Base-by-base conservation (phyloP, 306 rosid species). In the Pueraria montana region DNA sequence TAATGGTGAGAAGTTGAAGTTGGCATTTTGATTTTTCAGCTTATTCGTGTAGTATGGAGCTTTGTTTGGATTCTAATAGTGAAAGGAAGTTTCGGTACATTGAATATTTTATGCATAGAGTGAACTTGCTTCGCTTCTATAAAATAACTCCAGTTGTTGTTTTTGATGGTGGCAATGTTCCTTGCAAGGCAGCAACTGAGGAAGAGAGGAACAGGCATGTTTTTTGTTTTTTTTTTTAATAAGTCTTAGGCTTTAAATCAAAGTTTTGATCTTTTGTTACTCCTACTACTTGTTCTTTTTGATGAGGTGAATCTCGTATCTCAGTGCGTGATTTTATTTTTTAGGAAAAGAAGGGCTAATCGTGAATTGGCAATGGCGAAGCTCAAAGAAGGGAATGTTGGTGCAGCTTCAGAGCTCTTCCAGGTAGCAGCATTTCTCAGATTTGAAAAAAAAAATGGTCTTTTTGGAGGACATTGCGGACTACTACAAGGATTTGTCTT, bases 11-110 rank as follows among this genome's bases (percentile, higher is more conserved):
- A 52, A 34, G 23, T 50, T 84, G 74, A 84, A 64, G 59, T 61
- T 71, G 40, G 4, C 1, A 8, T 79, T 82, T 34, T 82, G 45
- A 4, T 59, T 70, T 85, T 79, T 62, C 94, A 95, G 98, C 99
- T 65, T 93, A 95, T 93, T 93, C 97, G 9, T 95, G 98, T 83
- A 93, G 99, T 76, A 89, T 92, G 98, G 99, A 93, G 86, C 93
- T 93, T 53, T 92, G 98, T 86, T 82, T 95, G 8, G 82, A 92
- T 79, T 88, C 93, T 20, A 82, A 91, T 62, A 58, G 91, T 62
- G 92, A 84, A 72, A 93, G 68, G 89, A 95, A 91, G 74, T 69
- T 81, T 80, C 86, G 94, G 34, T 95, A 93, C 70, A 80, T 93
- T 69, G 97, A 95, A 23, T 95, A 93, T 81, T 93, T 91, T 83